A percentile compares a stretch with the other conserved stretches of the same genome.
phyloP scores from a whole-genome alignment of 768 basidiomycete genomes.

The Hygrophorus pudorinus region DNA sequence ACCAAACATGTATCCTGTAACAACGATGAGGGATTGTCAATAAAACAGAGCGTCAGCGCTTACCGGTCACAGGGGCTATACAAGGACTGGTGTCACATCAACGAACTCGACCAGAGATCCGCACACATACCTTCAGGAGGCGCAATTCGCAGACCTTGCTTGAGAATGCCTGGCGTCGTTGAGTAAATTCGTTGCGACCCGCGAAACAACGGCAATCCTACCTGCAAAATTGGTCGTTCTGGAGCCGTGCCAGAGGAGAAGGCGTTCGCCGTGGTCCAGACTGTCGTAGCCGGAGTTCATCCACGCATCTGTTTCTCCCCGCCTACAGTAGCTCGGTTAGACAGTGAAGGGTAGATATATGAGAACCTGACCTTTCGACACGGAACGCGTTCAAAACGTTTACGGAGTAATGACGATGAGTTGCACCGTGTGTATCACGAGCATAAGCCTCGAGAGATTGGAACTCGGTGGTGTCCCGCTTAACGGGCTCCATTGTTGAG shows the following conservation, averaged over 20 bases:
- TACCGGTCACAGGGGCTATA: conserved; percentile 5
- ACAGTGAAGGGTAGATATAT: background rate
- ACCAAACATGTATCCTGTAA: conserved; percentile 56
- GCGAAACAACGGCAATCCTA: conserved; percentile 9
- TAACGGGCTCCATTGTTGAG: conserved; percentile 40
- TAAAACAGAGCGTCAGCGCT: background rate
- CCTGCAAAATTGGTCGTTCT: conserved; percentile 56
- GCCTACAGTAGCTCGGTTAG: conserved; percentile 9
- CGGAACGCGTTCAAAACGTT: conserved; percentile 38
- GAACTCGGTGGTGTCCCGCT: conserved; percentile 33
- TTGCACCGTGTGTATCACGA: conserved; percentile 45
- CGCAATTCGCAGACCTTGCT: conserved; percentile 54
- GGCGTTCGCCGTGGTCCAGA: conserved; percentile 36
- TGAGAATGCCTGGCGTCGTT: conserved; percentile 35
- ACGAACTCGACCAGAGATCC: background rate
- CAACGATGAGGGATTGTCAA: conserved; percentile 18
- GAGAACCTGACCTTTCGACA: conserved; percentile 36
- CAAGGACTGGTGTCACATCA: background rate
- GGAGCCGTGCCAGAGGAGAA: conserved; percentile 57
- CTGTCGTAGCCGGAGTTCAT: conserved; percentile 33
- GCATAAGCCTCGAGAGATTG: conserved; percentile 35
- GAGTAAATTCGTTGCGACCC: background rate
- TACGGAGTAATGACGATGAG: conserved; percentile 37
- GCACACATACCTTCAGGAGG: conserved; percentile 44
- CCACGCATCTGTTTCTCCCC: conserved; percentile 27